A percentile compares a stretch with the other conserved stretches of the same genome.
These are phyloP conservation scores for Maudiozyma serrabonitensis DNA, from an alignment of 805 yeast species.

Conservation along the genomic window DNA sequence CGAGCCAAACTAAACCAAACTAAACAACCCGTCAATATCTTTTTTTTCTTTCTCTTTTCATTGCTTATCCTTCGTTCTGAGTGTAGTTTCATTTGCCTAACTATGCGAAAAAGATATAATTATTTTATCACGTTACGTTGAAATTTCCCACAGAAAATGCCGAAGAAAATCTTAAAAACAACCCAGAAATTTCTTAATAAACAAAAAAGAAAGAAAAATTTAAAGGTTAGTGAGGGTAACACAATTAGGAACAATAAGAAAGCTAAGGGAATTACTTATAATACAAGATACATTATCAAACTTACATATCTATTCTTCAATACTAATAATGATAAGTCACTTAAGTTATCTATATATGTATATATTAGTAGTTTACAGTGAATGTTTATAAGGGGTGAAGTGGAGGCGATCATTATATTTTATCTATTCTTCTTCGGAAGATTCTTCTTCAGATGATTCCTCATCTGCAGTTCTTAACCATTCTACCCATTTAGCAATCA, in stretches of 20 bases:
- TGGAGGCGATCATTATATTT: background rate
- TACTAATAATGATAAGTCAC: background rate
- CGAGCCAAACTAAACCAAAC: background rate
- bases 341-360: background rate
- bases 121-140: too few relatives aligned
- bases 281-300: too few relatives aligned
- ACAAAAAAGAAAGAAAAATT: background rate
- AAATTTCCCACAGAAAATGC: background rate
- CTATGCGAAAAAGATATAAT: background rate
- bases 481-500: conserved; percentile 66
- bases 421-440: conserved; percentile 21
- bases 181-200: background rate
- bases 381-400: background rate
- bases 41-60: background rate
- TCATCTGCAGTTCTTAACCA: conserved; percentile 81
- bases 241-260: too few relatives aligned
- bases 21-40: too few relatives aligned
- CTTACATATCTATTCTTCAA: too few relatives aligned
- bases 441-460: conserved; percentile 48
- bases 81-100: background rate
- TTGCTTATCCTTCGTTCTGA: background rate
- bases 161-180: background rate
- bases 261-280: too few relatives aligned
- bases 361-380: background rate
- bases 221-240: background rate